Evolutionary conservation across 2,329 filamentous ascomycete species (phyloP), one percentile per base, ranked within the genome.

Genomic region (Moelleriella libera): DNA sequence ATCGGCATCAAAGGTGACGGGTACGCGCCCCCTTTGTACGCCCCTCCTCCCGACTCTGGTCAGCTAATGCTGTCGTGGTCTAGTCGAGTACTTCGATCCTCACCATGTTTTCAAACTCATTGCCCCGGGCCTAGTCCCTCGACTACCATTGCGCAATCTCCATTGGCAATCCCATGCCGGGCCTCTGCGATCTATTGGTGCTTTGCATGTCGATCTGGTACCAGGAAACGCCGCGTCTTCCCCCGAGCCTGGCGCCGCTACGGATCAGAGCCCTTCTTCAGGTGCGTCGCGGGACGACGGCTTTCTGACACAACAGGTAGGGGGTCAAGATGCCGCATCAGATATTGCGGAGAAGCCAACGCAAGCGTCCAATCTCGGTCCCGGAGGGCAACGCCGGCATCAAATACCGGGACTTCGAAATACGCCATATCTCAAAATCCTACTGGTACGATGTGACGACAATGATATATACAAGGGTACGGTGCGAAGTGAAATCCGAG

Each of bases 121-220:
- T 42, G 82, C 84, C 9, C 80, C 86, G 3, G 81, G 89, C 49
- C 72, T 98, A 49, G 73, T 85, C 41, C 74, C 84, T 41, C 83
- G 86, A 47, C 74, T 97, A 0, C 92, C 92, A 34, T 74, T 98
- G 39, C 84, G 82, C 53, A 94, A 97, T 59, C 79, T 98, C 43
- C 88, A 97, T 60, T 98, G 92, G 92, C 94, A 97, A 64, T 95
- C 92, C 11, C 87, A 94, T 51, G 83, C 84, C 30, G 84, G 92
- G 1, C 92, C 92, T 2, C 70, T 97, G 37, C 84, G 92, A 54
- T 96, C 92, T 11, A 98, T 98, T 62, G 84, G 88, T 59, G 89
- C 88, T 10, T 78, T 98, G 41, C 88, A 96, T 59, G 79, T 97
- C 57, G 88, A 95, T 51, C 80, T 97, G 50, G 72, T 89, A n/a